These are phyloP conservation scores for Salix brachista DNA, from an alignment of 345 rosid genomes.

Conservation along the genomic window DNA sequence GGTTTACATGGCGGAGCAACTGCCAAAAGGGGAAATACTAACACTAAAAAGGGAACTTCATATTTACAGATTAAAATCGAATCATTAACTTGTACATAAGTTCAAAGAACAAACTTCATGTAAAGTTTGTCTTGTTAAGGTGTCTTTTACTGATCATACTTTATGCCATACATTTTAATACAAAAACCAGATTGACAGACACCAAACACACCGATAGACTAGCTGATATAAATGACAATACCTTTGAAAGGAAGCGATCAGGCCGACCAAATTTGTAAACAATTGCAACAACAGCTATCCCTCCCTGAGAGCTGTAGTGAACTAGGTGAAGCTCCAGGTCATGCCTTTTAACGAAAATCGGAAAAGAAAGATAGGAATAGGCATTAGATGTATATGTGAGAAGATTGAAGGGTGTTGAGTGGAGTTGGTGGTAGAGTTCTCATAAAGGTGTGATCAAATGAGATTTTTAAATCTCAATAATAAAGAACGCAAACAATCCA, in stretches of 20 bases:
- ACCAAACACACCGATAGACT: too few species aligned
- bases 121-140: neutral
- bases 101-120: neutral
- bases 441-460: neutral
- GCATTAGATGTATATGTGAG: neutral
- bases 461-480: neutral
- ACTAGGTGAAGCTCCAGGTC: conserved; percentile 62
- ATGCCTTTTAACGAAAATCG: conserved; percentile 24
- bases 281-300: conserved; percentile 48
- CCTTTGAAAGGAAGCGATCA: conserved; percentile 52
- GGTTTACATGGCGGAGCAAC: conserved; percentile 40
- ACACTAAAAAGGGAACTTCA: neutral
- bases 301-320: conserved; percentile 35
- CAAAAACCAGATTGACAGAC: neutral
- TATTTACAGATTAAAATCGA: neutral
- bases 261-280: conserved; percentile 53
- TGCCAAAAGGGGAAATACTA: conserved; percentile 9
- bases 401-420: neutral
- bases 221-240: conserved; percentile 6
- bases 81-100: neutral
- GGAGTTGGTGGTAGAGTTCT: neutral
- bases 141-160: neutral
- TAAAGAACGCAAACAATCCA: neutral
- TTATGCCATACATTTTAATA: neutral
- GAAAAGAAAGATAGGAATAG: too few species aligned